Base-by-base conservation (phyloP, 148 eudicot species). In the Rheum nobile region DNA sequence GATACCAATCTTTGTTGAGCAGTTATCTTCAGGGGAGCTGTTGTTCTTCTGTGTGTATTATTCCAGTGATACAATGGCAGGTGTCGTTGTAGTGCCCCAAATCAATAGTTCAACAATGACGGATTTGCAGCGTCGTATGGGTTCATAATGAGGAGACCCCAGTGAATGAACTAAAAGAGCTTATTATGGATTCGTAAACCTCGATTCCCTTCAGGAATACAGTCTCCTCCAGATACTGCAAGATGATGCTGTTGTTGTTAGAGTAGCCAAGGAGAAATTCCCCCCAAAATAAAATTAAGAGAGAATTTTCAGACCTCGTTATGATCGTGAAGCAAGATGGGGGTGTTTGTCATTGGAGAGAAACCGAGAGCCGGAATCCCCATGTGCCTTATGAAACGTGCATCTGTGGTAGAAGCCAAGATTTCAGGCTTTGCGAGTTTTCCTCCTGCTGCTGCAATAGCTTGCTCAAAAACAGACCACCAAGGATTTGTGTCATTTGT, bases 311-410 rank as follows among this genome's bases (percentile, higher is more conserved):
- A 43, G 19, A 93, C 97, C 97, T 95, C 97, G 79, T 95, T 87
- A 81, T 95, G 99, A 48, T 90, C 99, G 77, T 91, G 99, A 69
- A 90, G 94, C 82, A 95, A 81, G 54, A 95, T 88, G 14, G 97
- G 99, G 68, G 99, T 95, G 71, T 90, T 88, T 80, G 76, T 81
- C 97, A 95, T 95, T 8, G 99, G 99, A 55, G 97, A 95, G 80
- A 95, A 95, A 24, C 99, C 96, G 72, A 95, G 81, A 41, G 90
- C 75, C 59, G 99, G 94, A 71, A 95, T 86, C 68, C 99, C 99
- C 79, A 73, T 73, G 43, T 83, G 80, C 71, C 99, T 90, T 79
- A 90, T 74, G 78, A 14, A 91, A 16, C 91, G 85, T 55, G 91
- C 88, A 81, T 89, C 97, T 57, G 97, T 91, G 38, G 91, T 87